Evolutionary conservation across 768 basidiomycete genomes (phyloP).

Genomic region (Collybia nuda): DNA sequence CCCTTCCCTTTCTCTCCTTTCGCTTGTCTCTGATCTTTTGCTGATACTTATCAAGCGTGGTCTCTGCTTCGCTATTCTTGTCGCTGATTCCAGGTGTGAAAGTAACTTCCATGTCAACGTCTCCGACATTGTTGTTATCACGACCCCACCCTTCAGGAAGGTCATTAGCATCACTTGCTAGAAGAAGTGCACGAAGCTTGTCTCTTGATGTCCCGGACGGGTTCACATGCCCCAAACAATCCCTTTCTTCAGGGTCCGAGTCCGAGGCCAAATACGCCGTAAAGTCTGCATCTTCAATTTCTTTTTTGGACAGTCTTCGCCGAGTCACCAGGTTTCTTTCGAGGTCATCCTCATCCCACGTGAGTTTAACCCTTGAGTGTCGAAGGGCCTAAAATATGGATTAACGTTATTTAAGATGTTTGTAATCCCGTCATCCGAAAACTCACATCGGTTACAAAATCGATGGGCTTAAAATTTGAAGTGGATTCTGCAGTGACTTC

Average conservation of each 20-base stretch:
- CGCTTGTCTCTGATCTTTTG: conserved; percentile 88
- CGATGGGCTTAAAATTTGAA: conserved; percentile 67
- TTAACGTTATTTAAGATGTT: neutral
- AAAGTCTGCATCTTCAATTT: conserved; percentile 93
- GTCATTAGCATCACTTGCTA: conserved; percentile 57
- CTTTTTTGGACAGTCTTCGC: conserved; percentile 73
- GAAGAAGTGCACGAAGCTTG: conserved; percentile 73
- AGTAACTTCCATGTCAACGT: conserved; percentile 92
- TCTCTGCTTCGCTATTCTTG: conserved; percentile 59
- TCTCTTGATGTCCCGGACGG: conserved; percentile 41
- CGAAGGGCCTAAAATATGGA: conserved; percentile 73
- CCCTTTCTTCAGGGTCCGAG: conserved; percentile 56
- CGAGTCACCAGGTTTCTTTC: conserved; percentile 81
- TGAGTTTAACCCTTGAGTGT: conserved; percentile 96
- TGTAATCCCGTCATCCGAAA: neutral
- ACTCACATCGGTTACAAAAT: conserved; percentile 91
- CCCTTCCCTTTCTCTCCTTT: conserved; percentile 74
- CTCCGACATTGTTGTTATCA: conserved; percentile 39
- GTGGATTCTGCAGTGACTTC: conserved; percentile 72
- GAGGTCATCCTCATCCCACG: conserved; percentile 98
- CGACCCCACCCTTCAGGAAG: conserved; percentile 86
- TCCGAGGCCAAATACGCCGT: conserved; percentile 74
- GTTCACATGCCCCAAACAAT: conserved; percentile 20
- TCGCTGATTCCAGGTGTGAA: conserved; percentile 84
- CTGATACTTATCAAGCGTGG: conserved; percentile 86